Conservation (phyloP, 768 basidiomycete species). For the Nidularia pulvinata region DNA sequence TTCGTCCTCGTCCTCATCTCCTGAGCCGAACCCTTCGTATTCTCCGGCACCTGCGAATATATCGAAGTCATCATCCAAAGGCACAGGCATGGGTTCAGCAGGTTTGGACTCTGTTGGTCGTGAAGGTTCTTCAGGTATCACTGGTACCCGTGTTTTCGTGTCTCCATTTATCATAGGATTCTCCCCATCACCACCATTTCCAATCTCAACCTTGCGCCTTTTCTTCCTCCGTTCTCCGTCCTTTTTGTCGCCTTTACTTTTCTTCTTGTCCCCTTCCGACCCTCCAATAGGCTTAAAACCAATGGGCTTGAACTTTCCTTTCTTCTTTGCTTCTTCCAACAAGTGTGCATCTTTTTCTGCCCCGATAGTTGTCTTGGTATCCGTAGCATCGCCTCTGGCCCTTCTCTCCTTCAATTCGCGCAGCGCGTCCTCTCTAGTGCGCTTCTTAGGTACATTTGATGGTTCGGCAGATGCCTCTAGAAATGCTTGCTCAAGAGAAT, state of each 20-base stretch:
- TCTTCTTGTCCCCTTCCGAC: conserved; percentile 42
- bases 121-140: conserved; percentile 14
- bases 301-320: conserved; percentile 55
- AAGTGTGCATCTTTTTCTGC: conserved; percentile 26
- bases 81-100: conserved; percentile 21
- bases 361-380: conserved; percentile 17
- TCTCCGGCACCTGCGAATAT: conserved; percentile 89
- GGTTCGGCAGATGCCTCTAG: conserved; percentile 31
- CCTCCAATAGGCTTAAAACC: conserved; percentile 68
- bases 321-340: conserved; percentile 43
- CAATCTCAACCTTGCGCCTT: conserved; percentile 41
- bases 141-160: conserved; percentile 4
- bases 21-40: conserved; percentile 69
- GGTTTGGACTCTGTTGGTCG: conserved; percentile 8
- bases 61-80: conserved; percentile 65
- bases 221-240: conserved; percentile 61
- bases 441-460: conserved; percentile 47
- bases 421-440: conserved; percentile 78
- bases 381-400: conserved; percentile 16
- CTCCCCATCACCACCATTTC: conserved; percentile 7
- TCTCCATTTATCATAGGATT: conserved; percentile 11
- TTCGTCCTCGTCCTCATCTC: conserved; percentile 50
- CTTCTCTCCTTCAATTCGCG: conserved; percentile 71
- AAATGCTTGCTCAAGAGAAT: conserved; percentile 79
- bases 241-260: conserved; percentile 43